Base-by-base conservation (phyloP, 179 eudicot genomes). In the Actinidia arguta region DNA sequence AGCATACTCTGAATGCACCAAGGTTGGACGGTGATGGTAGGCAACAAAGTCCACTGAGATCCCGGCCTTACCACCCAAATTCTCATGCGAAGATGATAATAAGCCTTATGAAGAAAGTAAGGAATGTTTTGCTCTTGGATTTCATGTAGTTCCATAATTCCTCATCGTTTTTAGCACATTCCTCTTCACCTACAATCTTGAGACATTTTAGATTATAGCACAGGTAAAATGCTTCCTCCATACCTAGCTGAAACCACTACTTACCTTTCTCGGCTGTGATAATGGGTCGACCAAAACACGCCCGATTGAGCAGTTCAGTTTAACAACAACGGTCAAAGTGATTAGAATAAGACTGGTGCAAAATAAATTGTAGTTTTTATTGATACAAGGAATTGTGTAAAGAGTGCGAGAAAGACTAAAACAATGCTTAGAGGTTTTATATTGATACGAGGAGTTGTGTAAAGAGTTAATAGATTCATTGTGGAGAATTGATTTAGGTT, bases 1-100 rank as follows among this genome's bases (percentile, higher is more conserved):
- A 0, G 90, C 91, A 83, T 89, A 91, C 62, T 91, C 96, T 20
- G 95, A 86, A 85, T 94, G 96, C 63, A 94, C 92, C 46, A 94
- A 20, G 20, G 88, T 86, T 11, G 93, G 95, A 88, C 90, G 96
- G 59, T 93, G 96, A 54, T 90, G 89, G 74, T 94, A 93, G 44
- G 90, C 91, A 71, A 92, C 90, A 79, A 86, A 91, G 74, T 92
- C 93, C 17, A 91, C 95, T 90, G 92, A 27, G 94, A 90, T 16
- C 95, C 94, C 9, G 89, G 83, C 52, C 93, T 90, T 55, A 94
- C 92, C 50, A 92, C 89, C 95, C 95, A 92, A 75, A 91, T 93
- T 81, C 88, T 90, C 71, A 44, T 71, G 25, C 97, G 87, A 27
- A 93, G 83, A 79, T 89, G 90, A 78, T 90, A 86, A 80, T 93